A percentile compares a stretch with the other conserved stretches of the same genome.
Evolutionary conservation across 768 basidiomycete genomes (phyloP).

Genomic region (Zangia roseola): DNA sequence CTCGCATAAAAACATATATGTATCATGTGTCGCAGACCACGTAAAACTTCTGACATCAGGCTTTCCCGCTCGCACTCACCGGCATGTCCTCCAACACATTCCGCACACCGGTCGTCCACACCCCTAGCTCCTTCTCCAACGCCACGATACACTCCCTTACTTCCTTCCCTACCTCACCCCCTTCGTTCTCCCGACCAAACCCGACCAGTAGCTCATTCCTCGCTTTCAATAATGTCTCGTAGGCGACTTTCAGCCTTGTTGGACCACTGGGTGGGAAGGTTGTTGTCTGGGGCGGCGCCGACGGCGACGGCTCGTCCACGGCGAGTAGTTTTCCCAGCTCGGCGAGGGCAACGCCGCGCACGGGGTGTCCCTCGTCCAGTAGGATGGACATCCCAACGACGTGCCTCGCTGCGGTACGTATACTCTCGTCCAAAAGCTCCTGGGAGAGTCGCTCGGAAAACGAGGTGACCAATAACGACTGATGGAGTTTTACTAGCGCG

Average conservation of each 20-base stretch:
- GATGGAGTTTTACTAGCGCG: conserved; percentile 68
- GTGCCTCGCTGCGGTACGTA: conserved; percentile 55
- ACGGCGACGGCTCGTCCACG: conserved; percentile 67
- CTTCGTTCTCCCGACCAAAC: conserved; percentile 68
- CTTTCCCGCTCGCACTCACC: neutral
- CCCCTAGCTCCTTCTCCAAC: conserved; percentile 69
- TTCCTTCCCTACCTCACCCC: conserved; percentile 67
- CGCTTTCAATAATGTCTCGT: conserved; percentile 62
- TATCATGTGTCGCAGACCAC: too few species aligned
- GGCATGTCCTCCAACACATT: conserved; percentile 49
- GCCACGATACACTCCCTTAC: conserved; percentile 58
- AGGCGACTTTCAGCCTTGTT: conserved; percentile 58
- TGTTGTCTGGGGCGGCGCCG: conserved; percentile 13
- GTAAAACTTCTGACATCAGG: neutral
- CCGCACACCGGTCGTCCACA: conserved; percentile 63
- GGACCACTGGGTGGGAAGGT: conserved; percentile 69
- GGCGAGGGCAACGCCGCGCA: conserved; percentile 68
- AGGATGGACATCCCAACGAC: conserved; percentile 52
- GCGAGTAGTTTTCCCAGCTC: conserved; percentile 82
- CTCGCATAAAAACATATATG: too few species aligned
- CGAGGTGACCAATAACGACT: conserved; percentile 59
- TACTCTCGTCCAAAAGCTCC: conserved; percentile 58
- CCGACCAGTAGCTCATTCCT: conserved; percentile 61
- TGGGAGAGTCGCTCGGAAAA: conserved; percentile 43
- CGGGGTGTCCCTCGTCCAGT: conserved; percentile 69